Base-by-base conservation (phyloP, 495 filamentous ascomycete species). In the Xylaria sp. region DNA sequence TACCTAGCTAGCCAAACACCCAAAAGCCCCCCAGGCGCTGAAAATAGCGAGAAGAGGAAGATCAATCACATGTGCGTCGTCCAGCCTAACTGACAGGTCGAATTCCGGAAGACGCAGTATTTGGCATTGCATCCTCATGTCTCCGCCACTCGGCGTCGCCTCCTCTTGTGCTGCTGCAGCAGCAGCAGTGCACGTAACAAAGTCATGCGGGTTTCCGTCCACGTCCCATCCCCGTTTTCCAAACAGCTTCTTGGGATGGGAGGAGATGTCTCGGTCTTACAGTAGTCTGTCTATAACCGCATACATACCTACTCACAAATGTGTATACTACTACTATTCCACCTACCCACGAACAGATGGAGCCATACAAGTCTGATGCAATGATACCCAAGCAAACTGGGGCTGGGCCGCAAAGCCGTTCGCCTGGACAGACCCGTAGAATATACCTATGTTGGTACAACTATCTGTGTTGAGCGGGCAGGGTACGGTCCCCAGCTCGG, bases 341-440 rank as follows among this genome's bases (percentile, higher is more conserved):
- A 3, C 3, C 35, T 24, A 53, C 50, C 50, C 50, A 53, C 50
- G 50, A 53, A 53, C 50, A 9, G 21, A 7, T 31, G 24, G 53
- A 57, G 15, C 26, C 8, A n/a, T n/a, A n/a, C 6, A 57, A 6
- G 53, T 24, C 17, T 3, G 37, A 40, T 29, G 62, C 62, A 65
- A 65, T 65, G 62, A 65, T 65, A 65, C 62, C 62, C 62, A 65
- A 65, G 29, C 62, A 50, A 65, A 35, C 62, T 65, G 62, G 62
- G 62, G 62, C 62, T 65, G 62, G 62, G 61, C 44, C 62, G 62
- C 62, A 65, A 65, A 65, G 43, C 62, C 62, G 62, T 65, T 41
- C 40, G 31, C 33, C 40, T 21, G 33, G 19, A 40, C 57, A 9
- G 40, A 37, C 26, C 53, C 29, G 53, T 61, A 61, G 57, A 19